Conservation (phyloP, 768 basidiomycete species). For the Auricularia auricula-judae region DNA sequence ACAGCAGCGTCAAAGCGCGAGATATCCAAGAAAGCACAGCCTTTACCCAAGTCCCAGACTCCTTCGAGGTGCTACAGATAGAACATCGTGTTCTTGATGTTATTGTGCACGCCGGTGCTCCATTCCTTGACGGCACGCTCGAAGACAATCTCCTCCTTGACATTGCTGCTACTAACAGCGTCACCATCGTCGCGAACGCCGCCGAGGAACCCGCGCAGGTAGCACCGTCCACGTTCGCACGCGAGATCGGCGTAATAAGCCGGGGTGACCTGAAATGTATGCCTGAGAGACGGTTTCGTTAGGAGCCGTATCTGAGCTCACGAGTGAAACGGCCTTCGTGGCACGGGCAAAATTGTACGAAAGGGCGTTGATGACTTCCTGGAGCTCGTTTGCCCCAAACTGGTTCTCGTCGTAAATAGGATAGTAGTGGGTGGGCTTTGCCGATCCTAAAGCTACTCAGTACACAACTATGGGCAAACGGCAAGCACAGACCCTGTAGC, state of each 20-base stretch:
- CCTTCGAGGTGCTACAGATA: neutral
- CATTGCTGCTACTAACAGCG: constrained; percentile 22
- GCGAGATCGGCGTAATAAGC: constrained; percentile 51
- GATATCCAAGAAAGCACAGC: no score
- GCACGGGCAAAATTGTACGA: constrained; percentile 75
- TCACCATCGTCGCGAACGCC: constrained; percentile 32
- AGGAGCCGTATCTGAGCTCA: neutral
- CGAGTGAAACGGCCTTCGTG: constrained; percentile 53
- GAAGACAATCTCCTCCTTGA: constrained; percentile 20
- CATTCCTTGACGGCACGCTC: constrained; percentile 45
- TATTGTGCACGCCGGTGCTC: constrained; percentile 19
- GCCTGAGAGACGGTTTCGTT: no score
- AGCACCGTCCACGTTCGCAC: constrained; percentile 69
- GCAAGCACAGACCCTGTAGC: constrained; percentile 3
- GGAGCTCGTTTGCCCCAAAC: constrained; percentile 60
- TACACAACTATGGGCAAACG: neutral
- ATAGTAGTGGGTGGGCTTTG: constrained; percentile 62
- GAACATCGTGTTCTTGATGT: constrained; percentile 3
- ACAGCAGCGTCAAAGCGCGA: no score
- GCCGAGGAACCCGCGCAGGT: constrained; percentile 60
- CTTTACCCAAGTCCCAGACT: neutral
- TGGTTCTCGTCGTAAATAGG: constrained; percentile 69
- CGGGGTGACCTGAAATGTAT: neutral
- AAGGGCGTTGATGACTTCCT: constrained; percentile 56
- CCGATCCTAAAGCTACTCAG: constrained; percentile 20